Evolutionary conservation across 2,329 filamentous ascomycete species (phyloP).

Genomic region (Colletotrichum echinochloae): DNA sequence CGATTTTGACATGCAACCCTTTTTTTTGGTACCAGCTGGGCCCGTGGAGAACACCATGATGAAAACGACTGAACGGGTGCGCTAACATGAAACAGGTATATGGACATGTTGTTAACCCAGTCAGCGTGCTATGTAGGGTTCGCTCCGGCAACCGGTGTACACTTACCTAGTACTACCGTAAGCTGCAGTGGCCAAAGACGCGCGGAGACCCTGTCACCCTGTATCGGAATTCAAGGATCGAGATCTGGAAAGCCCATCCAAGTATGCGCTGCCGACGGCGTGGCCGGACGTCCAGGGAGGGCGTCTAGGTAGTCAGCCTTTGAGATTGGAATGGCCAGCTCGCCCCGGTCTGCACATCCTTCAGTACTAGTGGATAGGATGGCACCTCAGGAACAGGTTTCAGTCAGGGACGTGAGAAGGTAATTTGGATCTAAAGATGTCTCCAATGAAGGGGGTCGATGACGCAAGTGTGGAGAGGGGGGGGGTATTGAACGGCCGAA

Average conservation of each 20-base stretch:
- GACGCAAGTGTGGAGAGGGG: background rate
- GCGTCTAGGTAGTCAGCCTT: background rate
- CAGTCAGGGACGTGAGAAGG: too few relatives aligned
- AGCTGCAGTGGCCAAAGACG: background rate
- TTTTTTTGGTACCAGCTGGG: background rate
- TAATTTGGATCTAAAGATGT: too few relatives aligned
- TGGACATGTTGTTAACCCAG: too few relatives aligned
- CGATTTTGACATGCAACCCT: background rate
- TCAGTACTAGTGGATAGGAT: background rate
- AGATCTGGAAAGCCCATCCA: conserved; percentile 32
- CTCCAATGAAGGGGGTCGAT: background rate
- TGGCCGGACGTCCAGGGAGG: background rate
- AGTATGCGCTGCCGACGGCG: background rate
- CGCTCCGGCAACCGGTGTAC: conserved; percentile 3
- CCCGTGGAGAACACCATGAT: background rate
- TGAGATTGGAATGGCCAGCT: background rate
- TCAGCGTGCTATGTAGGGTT: conserved; percentile 9
- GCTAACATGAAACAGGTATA: background rate
- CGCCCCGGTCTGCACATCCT: background rate
- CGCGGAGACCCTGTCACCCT: too few relatives aligned
- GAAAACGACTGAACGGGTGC: background rate
- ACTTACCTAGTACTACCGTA: too few relatives aligned
- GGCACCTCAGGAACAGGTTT: too few relatives aligned
- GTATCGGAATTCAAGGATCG: conserved; percentile 26
- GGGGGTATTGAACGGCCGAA: background rate